phyloP scores from a whole-genome alignment of 176 grass and related monocot species.

The Cenchrus americanus region DNA sequence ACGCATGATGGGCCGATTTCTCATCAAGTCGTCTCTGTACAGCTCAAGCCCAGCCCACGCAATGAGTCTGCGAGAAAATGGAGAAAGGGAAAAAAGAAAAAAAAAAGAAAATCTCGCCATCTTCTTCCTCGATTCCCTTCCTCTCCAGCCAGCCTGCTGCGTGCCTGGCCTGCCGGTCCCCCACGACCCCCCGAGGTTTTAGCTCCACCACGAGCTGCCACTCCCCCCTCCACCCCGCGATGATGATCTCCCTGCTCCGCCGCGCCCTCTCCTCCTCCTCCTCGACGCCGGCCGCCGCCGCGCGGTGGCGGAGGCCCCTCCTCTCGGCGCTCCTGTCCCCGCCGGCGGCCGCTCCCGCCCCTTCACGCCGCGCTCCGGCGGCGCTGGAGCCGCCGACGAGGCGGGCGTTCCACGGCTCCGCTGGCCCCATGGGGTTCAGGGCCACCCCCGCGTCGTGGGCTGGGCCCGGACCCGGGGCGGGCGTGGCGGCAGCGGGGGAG shows the following conservation, averaged over 20 bases:
- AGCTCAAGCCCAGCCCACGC: not conserved
- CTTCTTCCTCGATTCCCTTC: not conserved
- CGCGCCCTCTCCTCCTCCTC: constrained; percentile 50
- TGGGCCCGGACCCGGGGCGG: not conserved
- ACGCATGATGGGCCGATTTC: not conserved
- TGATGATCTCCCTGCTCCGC: constrained; percentile 74
- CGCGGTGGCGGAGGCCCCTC: constrained; percentile 15
- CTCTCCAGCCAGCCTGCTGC: not conserved
- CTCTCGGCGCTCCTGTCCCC: constrained; percentile 42
- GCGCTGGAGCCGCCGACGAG: not conserved
- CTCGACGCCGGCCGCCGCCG: constrained; percentile 10
- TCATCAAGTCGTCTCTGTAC: not conserved
- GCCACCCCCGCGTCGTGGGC: constrained; percentile 31
- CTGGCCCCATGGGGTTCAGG: constrained; percentile 49
- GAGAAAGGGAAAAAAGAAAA: not conserved
- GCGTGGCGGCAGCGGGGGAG: constrained; percentile 34
- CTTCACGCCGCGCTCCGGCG: not conserved
- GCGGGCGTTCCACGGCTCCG: constrained; percentile 60
- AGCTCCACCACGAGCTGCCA: not conserved
- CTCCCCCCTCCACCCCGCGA: constrained; percentile 4
- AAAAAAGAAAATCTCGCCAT: not conserved
- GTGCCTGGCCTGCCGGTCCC: no score
- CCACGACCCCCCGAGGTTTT: constrained; percentile 24
- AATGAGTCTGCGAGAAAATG: not conserved
- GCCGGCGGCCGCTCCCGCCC: not conserved